Percentiles rank a stretch among this genome's conserved stretches.
These are phyloP conservation scores for Murraya koenigii DNA, from an alignment of 345 rosid species.

Conservation along the genomic window DNA sequence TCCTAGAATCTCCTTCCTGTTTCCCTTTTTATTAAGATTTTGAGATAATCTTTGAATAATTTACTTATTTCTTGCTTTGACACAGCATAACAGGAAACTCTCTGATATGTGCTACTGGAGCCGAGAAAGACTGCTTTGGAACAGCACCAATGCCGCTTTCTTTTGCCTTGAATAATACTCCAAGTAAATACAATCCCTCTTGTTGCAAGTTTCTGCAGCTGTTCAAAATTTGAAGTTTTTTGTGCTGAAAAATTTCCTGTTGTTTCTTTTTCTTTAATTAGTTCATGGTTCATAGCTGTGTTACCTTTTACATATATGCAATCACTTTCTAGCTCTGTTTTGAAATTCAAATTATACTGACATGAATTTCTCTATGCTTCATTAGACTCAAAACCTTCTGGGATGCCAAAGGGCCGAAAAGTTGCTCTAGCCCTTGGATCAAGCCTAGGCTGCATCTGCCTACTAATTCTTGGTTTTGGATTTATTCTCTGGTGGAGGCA, in stretches of 20 bases:
- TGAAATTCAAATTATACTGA: constrained; percentile 13
- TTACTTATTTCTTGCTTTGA: background rate
- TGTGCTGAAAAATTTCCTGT: background rate
- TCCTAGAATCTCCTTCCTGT: constrained; percentile 6
- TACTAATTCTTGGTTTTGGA: constrained; percentile 59
- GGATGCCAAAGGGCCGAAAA: constrained; percentile 50
- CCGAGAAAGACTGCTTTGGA: constrained; percentile 62
- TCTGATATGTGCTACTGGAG: constrained; percentile 60
- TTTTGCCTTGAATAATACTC: constrained; percentile 43
- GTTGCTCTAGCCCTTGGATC: constrained; percentile 69
- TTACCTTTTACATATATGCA: background rate
- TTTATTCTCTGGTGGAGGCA: constrained; percentile 81
- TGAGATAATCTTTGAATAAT: background rate
- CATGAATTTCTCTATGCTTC: constrained; percentile 11
- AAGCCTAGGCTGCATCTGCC: constrained; percentile 60
- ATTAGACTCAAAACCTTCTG: constrained; percentile 48
- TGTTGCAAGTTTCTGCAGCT: constrained; percentile 5
- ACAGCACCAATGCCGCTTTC: constrained; percentile 49
- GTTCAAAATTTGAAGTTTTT: constrained; percentile 10
- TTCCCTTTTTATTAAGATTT: background rate
- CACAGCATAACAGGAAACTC: constrained; percentile 83
- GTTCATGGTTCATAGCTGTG: background rate
- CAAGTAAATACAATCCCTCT: constrained; percentile 39
- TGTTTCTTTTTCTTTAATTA: background rate
- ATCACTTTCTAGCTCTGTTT: background rate